Conservation (phyloP, 228 moss, liverwort and hornwort species). For the Sphagnum fallax region DNA sequence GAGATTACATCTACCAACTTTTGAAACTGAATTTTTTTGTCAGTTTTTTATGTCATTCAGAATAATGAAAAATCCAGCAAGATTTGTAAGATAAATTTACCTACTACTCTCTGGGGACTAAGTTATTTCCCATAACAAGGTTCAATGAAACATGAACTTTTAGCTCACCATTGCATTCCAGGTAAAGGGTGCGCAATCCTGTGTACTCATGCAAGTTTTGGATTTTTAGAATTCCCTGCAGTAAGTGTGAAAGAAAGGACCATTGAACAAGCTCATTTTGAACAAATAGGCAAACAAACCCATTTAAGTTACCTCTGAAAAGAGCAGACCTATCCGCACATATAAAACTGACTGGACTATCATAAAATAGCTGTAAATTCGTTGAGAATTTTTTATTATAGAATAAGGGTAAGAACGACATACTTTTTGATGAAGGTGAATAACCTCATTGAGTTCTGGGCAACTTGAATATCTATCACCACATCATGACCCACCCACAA, state of each 20-base stretch:
- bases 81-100: too few relatives aligned
- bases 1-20: too few relatives aligned
- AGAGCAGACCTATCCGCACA: too few relatives aligned
- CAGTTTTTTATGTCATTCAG: too few relatives aligned
- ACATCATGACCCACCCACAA: neutral
- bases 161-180: conserved; percentile 69
- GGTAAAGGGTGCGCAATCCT: conserved; percentile 67
- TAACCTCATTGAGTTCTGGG: conserved; percentile 70
- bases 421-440: conserved; percentile 92
- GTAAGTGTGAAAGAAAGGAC: neutral
- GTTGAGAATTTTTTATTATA: too few relatives aligned
- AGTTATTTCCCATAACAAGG: neutral
- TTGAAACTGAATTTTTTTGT: too few relatives aligned
- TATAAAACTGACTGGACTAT: too few relatives aligned
- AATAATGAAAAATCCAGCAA: too few relatives aligned
- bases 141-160: neutral
- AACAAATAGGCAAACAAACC: neutral
- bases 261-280: neutral
- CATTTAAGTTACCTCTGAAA: neutral
- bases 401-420: too few relatives aligned
- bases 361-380: too few relatives aligned
- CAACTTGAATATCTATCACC: conserved; percentile 68
- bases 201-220: conserved; percentile 74
- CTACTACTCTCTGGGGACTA: too few relatives aligned
- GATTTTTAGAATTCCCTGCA: conserved; percentile 67